These are phyloP conservation scores for Saccharomycopsis capsularis DNA, from an alignment of 805 yeast species.

Conservation along the genomic window DNA sequence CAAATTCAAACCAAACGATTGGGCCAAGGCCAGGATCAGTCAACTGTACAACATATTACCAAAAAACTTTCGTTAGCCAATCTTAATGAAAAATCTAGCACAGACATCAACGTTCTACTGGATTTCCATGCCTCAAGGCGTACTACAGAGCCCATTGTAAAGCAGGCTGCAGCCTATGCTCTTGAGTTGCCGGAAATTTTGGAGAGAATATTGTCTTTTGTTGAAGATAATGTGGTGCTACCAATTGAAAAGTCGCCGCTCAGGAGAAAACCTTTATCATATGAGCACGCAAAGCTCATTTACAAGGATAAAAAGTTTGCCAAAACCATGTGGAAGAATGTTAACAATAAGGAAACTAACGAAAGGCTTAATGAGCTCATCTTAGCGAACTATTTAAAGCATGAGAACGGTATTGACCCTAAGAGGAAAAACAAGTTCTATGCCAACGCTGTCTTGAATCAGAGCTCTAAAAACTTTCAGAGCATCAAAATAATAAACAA, in stretches of 20 bases:
- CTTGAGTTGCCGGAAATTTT: slow-evolving; percentile 16
- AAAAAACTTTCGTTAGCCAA: slow-evolving; percentile 2
- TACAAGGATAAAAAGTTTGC: slow-evolving; percentile 51
- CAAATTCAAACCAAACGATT: neutral
- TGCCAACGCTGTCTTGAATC: slow-evolving; percentile 9
- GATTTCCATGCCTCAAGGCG: neutral
- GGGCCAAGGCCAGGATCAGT: neutral
- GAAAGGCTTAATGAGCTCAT: slow-evolving; percentile 2
- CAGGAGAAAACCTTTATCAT: slow-evolving; percentile 63
- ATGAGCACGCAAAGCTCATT: slow-evolving; percentile 59
- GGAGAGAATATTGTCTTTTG: slow-evolving; percentile 30
- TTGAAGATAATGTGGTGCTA: slow-evolving; percentile 48
- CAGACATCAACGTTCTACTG: too few relatives aligned
- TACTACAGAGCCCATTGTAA: neutral
- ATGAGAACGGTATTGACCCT: slow-evolving; percentile 8
- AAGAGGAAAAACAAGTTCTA: slow-evolving; percentile 16
- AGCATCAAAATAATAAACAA: slow-evolving; percentile 13
- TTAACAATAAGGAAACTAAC: slow-evolving; percentile 13
- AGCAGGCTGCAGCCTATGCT: too few relatives aligned
- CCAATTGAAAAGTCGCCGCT: slow-evolving; percentile 57
- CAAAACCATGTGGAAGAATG: slow-evolving; percentile 35
- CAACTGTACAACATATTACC: slow-evolving; percentile 1
- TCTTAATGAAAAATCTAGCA: neutral
- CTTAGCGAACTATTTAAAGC: slow-evolving; percentile 8
- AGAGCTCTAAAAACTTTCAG: slow-evolving; percentile 8